These are phyloP conservation scores for Eremochloa ophiuroides DNA, from an alignment of 176 grass and related monocot genomes.

Conservation along the genomic window DNA sequence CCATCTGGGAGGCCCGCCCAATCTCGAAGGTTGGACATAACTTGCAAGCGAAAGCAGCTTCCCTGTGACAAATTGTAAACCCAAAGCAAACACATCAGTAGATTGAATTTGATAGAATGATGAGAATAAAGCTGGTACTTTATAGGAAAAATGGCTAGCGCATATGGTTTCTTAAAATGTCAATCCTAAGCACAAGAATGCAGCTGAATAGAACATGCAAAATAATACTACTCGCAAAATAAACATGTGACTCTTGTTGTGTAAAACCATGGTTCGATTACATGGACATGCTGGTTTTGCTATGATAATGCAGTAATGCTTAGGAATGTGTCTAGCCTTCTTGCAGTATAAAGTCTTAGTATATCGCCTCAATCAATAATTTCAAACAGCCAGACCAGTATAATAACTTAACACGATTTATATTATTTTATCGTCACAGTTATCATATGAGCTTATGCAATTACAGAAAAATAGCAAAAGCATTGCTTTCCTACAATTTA, in stretches of 20 bases:
- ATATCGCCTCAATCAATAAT: not conserved
- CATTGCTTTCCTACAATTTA: not conserved
- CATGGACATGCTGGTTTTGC: too few species aligned
- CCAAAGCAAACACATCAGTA: not conserved
- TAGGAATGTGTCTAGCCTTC: too few species aligned
- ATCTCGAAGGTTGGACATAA: not conserved
- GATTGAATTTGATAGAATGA: not conserved
- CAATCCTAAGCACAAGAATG: not conserved
- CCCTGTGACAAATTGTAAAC: not conserved
- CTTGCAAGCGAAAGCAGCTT: not conserved
- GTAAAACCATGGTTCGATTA: too few species aligned
- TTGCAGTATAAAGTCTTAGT: not conserved
- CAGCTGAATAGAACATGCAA: too few species aligned
- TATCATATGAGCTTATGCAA: too few species aligned
- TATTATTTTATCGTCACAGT: too few species aligned
- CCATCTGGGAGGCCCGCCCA: conserved; percentile 17
- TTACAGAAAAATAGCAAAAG: not conserved
- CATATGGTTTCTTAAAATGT: not conserved
- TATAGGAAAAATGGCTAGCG: not conserved
- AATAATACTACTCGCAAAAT: too few species aligned
- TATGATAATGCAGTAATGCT: not conserved
- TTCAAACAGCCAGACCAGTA: not conserved
- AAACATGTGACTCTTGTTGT: too few species aligned
- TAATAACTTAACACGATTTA: not conserved
- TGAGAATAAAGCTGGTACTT: not conserved